Evolutionary conservation across 2,329 filamentous ascomycete genomes (phyloP), one percentile per base, ranked within the genome.

Genomic region (Diaporthe amygdali): DNA sequence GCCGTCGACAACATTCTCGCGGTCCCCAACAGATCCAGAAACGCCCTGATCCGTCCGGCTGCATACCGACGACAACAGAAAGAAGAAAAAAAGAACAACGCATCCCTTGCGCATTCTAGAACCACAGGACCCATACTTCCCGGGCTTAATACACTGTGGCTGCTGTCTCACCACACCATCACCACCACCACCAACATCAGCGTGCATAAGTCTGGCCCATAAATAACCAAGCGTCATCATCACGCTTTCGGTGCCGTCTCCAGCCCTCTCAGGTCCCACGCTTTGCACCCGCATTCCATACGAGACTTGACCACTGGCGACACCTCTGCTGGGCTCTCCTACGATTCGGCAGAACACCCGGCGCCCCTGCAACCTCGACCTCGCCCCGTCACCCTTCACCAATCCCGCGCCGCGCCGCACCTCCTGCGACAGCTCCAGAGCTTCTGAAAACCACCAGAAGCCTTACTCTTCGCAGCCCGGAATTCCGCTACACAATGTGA

Each of bases 361-460:
- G 72, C 75, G 71, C 61, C 71, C 72, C 75, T 76, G 75, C 75
- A 76, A 67, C 73, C 76, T 74, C 74, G 71, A 74, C 76, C 59
- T 64, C 59, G 44, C 73, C 72, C 75, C 70, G 61, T 68, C 54
- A 17, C 59, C 74, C 32, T 59, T 66, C 72, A 73, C 74, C 75
- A 77, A 76, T 78, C 76, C 75, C 72, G 70, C 73, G 72, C 72
- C 72, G 70, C 70, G 74, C 47, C 63, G 63, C 74, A 69, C 72
- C 70, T 71, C 70, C 72, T 51, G 68, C 64, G 44, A 59, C 44
- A 51, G 52, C 66, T 59, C 55, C 41, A 30, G 30, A 49, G 52
- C 59, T 49, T 67, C 51, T 55, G 52, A 54, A 70, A 61, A n/a
- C 34, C 54, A 59, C 37, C 46, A 15, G 47, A 70, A 70, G 69